Evolutionary conservation across 805 yeast genomes (phyloP).

Genomic region (Phaffomyces thermotolerans): DNA sequence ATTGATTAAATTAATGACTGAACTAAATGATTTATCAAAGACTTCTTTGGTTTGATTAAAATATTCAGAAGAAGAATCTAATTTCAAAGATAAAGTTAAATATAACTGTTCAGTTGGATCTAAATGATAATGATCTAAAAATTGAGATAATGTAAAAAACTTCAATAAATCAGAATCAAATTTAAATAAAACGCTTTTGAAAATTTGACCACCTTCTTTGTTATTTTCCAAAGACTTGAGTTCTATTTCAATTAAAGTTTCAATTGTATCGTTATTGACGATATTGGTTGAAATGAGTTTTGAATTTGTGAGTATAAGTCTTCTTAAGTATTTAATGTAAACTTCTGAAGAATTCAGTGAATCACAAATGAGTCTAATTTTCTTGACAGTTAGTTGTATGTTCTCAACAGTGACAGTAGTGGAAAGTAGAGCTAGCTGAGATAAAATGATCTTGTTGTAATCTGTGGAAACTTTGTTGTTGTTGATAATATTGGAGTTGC

Average conservation of each 20-base stretch:
- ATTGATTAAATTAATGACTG: conserved; percentile 6
- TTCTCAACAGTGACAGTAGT: conserved; percentile 36
- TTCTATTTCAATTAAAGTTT: conserved; percentile 21
- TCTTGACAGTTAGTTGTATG: conserved; percentile 31
- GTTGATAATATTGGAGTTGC: neutral
- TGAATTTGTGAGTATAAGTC: conserved; percentile 27
- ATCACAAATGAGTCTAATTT: conserved; percentile 41
- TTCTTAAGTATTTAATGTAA: conserved; percentile 26
- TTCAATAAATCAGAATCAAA: conserved; percentile 25
- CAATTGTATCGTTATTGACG: conserved; percentile 12
- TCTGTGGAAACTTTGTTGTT: neutral
- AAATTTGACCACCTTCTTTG: conserved; percentile 7
- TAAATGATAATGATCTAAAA: conserved; percentile 24
- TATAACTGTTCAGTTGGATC: conserved; percentile 18
- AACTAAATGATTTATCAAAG: conserved; percentile 9
- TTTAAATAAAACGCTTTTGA: conserved; percentile 10
- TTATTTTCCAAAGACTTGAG: conserved; percentile 15
- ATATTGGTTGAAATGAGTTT: conserved; percentile 18
- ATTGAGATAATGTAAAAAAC: conserved; percentile 24
- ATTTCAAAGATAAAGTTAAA: conserved; percentile 12
- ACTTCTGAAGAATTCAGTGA: conserved; percentile 27
- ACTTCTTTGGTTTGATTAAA: conserved; percentile 7
- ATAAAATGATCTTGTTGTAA: conserved; percentile 31
- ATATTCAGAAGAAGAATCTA: conserved; percentile 6
- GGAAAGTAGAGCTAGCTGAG: conserved; percentile 48